Conservation (phyloP, 1,139 yeast genomes). For the Pichia sp. region DNA sequence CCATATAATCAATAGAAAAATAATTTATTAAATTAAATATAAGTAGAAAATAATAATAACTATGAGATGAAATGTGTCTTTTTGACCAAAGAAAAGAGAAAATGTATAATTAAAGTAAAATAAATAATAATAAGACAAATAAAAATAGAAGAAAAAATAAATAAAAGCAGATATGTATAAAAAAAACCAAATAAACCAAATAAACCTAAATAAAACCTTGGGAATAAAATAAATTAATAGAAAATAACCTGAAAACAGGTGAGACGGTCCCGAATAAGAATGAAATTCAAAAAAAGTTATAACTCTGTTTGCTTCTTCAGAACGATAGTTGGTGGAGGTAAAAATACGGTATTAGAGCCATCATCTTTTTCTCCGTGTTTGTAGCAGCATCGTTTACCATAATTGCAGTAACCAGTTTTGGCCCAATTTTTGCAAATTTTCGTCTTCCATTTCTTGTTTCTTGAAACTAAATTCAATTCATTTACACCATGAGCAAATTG, state of each 20-base stretch:
- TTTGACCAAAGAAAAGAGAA: no score
- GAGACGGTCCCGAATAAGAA: not conserved
- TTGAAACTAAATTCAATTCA: constrained; percentile 64
- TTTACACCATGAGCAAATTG: constrained; percentile 89
- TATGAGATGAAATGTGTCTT: no score
- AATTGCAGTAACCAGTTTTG: constrained; percentile 74
- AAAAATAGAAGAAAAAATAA: not conserved
- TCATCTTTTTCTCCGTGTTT: constrained; percentile 50
- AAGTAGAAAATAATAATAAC: no score
- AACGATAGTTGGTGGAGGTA: not conserved
- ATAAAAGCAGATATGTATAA: not conserved
- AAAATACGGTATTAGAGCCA: constrained; percentile 7
- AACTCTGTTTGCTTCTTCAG: not conserved
- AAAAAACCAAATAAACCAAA: not conserved
- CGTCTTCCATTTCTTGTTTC: constrained; percentile 85
- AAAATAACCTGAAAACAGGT: not conserved
- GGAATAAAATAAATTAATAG: not conserved
- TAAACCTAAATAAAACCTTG: not conserved
- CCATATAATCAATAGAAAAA: no score
- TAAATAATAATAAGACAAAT: not conserved
- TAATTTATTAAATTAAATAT: no score
- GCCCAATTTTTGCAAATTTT: constrained; percentile 89
- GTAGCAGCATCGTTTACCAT: constrained; percentile 88
- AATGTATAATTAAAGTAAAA: not conserved
- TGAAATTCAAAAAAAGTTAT: not conserved